A percentile compares a stretch with the other conserved stretches of the same genome.
These are phyloP conservation scores for Paramecium octaurelia DNA, from an alignment of 73 alveolate species.

Conservation along the genomic window DNA sequence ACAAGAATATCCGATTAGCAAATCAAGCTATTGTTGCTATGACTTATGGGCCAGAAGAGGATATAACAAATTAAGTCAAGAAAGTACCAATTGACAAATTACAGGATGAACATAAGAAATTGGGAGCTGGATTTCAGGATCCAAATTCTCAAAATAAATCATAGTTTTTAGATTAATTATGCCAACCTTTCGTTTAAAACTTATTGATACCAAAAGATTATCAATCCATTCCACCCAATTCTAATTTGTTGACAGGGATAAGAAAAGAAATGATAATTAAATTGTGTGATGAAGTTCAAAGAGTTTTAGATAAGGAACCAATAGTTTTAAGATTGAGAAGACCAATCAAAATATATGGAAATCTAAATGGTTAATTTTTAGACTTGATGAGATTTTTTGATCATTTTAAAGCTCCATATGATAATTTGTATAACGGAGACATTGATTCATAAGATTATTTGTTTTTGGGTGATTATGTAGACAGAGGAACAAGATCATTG, in stretches of 20 bases:
- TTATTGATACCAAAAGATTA: slow-evolving; percentile 37
- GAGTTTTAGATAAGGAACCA: slow-evolving; percentile 43
- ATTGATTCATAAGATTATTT: slow-evolving; percentile 68
- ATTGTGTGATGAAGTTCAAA: slow-evolving; percentile 56
- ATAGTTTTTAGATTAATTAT: background rate
- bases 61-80: slow-evolving; percentile 73
- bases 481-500: slow-evolving; percentile 82
- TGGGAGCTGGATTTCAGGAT: slow-evolving; percentile 62
- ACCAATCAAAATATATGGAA: slow-evolving; percentile 91
- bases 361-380: slow-evolving; percentile 97
- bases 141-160: slow-evolving; percentile 61
- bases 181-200: slow-evolving; percentile 14
- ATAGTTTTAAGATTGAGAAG: slow-evolving; percentile 22
- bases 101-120: slow-evolving; percentile 86
- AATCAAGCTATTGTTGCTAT: slow-evolving; percentile 74
- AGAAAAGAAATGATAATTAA: slow-evolving; percentile 50
- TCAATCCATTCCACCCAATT: background rate
- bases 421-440: slow-evolving; percentile 56
- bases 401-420: slow-evolving; percentile 63
- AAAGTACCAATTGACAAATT: slow-evolving; percentile 83
- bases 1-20: slow-evolving; percentile 67
- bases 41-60: slow-evolving; percentile 66
- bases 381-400: slow-evolving; percentile 99
- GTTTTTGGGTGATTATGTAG: slow-evolving; percentile 85
- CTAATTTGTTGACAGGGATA: slow-evolving; percentile 47